Base-by-base conservation (phyloP, 805 yeast genomes). In the Metschnikowia picachoensis region DNA sequence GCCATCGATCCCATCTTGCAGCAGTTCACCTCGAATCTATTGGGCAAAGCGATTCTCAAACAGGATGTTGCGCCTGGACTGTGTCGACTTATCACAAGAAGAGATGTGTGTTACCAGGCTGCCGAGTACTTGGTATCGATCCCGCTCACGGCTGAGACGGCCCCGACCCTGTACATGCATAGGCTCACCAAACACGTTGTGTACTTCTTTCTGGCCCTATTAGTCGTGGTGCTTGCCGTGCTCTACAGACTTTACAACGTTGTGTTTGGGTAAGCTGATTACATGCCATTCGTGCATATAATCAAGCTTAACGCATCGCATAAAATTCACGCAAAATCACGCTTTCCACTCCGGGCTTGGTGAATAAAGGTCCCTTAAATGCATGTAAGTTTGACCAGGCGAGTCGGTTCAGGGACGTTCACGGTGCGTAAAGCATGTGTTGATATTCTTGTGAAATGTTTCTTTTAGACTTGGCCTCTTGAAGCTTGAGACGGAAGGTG, bases 71-170 rank as follows among this genome's bases (percentile, higher is more conserved):
- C 48, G 17, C 51, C 41, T 2, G 30, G 35, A 8, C 66, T 65
- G 20, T 71, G 75, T 50, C 65, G 60, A 44, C 52, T 70, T 25
- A 62, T 72, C 28, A 58, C 53, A 40, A 56, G 77, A 36, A 52
- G 77, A 41, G 66, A 65, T 12, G 58, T 72, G 7, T 72, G 77
- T 39, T 63, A 56, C 42, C 70, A 60, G 51, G 74, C 76, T 1
- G 72, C 73, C 2, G 74, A 68, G 40, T 67, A 67, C 45, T 73
- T 70, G 27, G 71, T 71, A 13, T 62, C 68, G 49, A 71, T 72
- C 30, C 76, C 76, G 8, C 60, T 70, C 28, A 60, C 67, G 1
- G 72, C 67, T 44, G 67, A 64, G 20, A 67, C 60, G 39, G 33
- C 59, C 8, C 38, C 57, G n/a, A 47, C 52, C n/a, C 38, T 51